Evolutionary conservation across 1,139 yeast genomes (phyloP), one percentile per base, ranked within the genome.

Genomic region (Scheffersomyces titani): DNA sequence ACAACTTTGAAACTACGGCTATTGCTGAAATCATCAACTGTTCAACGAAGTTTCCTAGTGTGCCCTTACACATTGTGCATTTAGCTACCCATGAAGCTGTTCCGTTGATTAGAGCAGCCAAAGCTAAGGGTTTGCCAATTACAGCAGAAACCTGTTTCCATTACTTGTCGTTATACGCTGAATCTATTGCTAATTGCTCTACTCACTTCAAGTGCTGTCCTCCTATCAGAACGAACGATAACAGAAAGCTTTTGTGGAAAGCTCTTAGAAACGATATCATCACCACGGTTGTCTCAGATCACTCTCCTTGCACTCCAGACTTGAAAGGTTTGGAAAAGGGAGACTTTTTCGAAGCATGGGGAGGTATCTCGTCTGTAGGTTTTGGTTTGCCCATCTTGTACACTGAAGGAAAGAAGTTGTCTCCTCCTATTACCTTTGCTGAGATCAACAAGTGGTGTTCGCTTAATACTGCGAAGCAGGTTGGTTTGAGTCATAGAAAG

Each of bases 81-180:
- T 78, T 93, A 62, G 96, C 97, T 1, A 87, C 97, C 0, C 86
- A 88, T 60, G 87, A 89, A 63, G 97, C 97, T 0, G 73, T 92
- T 2, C 96, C 97, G 4, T 72, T 91, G 57, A 75, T 90, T 24
- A 72, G 81, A 54, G 80, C 83, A 24, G 98, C 98, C 5, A 86
- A 86, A 63, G 74, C 79, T 7, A 73, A 75, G 48, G 83, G 83
- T 0, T 74, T 87, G 56, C 87, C 87, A 30, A 75, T 89, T 50
- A 78, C 96, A 0, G 97, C 93, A 2, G 98, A 93, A 72, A 92
- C 98, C 0, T 92, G 98, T 71, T 93, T 91, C 84, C 98, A 93
- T 70, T 93, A 93, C 70, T 78, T 93, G 54, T 81, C 94, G 1
- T 79, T 93, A 48, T 79, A 82, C 20, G 90, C 97, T 4, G 97